Evolutionary conservation across 2,329 filamentous ascomycete genomes (phyloP), one percentile per base, ranked within the genome.

Genomic region (Fusarium nisikadoi): DNA sequence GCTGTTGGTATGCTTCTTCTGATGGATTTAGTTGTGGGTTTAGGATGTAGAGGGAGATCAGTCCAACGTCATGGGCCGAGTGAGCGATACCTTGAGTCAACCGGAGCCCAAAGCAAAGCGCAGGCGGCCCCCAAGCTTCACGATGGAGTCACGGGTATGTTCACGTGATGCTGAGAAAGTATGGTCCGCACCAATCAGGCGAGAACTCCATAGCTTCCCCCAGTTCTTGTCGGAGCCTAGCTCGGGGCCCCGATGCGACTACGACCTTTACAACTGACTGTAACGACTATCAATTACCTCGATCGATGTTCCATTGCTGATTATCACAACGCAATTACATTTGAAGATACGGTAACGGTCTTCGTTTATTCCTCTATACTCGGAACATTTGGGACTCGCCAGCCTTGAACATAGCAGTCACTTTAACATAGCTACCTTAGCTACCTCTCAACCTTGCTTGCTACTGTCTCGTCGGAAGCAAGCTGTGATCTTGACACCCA

Each of bases 61-160:
- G 62, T 70, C 59, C 49, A 70, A 70, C 70, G 66, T 75, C 63
- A 72, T 75, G 72, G 72, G 67, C 70, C 57, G 54, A 68, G 43
- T 59, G 55, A 70, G 70, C 61, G 68, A 74, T 74, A 74, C 57
- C 66, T 62, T 62, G 47, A 58, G 61, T 68, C 55, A 49, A 70
- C 52, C 47, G 43, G 20, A 57, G 45, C 43, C 63, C 47, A 39
- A 62, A 45, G 49, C 27, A 23, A 54, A 52, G 54, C 55, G 58
- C 55, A 65, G 56, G 62, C 59, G 71, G 63, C 59, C 27, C 56
- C 56, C 54, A n/a, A 19, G 42, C 38, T 47, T 62, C 46, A 64
- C 49, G 59, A 69, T 71, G 10, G 35, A 35, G 41, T 74, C 71
- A 73, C 68, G 71, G 20, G 59, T 1, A 4, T 2, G 0, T 4